These are phyloP conservation scores for Tremella yokohamensis DNA, from an alignment of 768 basidiomycete genomes.

Conservation along the genomic window DNA sequence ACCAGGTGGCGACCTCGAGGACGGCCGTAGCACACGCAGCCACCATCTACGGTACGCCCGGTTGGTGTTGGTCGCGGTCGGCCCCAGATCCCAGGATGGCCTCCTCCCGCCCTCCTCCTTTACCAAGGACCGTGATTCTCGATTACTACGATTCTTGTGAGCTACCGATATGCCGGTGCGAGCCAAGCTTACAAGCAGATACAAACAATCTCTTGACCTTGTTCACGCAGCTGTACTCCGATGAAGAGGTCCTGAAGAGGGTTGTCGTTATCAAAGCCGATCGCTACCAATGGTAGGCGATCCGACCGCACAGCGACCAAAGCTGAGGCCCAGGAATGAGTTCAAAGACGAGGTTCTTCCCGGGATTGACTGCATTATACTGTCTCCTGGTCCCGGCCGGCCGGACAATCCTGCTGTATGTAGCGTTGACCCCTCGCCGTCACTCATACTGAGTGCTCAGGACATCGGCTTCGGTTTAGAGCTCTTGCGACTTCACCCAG, in stretches of 20 bases:
- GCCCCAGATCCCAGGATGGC: no score
- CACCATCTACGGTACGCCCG: neutral
- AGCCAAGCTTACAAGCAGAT: constrained; percentile 23
- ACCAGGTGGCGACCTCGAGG: no score
- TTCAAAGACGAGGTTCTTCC: constrained; percentile 39
- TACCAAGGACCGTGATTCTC: constrained; percentile 48
- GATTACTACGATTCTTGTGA: constrained; percentile 52
- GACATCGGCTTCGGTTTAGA: constrained; percentile 47
- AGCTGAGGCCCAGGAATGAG: constrained; percentile 24
- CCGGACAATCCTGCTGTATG: constrained; percentile 44
- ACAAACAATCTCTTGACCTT: constrained; percentile 52
- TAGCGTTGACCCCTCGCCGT: neutral
- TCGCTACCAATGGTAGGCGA: constrained; percentile 41
- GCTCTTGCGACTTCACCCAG: constrained; percentile 32
- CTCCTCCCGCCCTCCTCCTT: constrained; percentile 14
- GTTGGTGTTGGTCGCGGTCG: no score
- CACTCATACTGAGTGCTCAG: constrained; percentile 11
- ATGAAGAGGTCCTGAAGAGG: constrained; percentile 40
- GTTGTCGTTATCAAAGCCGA: constrained; percentile 49
- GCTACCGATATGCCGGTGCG: neutral
- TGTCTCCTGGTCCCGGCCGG: constrained; percentile 51
- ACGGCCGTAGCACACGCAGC: no score
- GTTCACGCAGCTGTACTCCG: constrained; percentile 43
- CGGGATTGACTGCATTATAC: constrained; percentile 50
- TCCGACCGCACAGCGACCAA: neutral